Percentiles rank a stretch among this genome's conserved stretches.
phyloP scores from a whole-genome alignment of 78 protist genomes.

The Corallochytrium limacisporum region DNA sequence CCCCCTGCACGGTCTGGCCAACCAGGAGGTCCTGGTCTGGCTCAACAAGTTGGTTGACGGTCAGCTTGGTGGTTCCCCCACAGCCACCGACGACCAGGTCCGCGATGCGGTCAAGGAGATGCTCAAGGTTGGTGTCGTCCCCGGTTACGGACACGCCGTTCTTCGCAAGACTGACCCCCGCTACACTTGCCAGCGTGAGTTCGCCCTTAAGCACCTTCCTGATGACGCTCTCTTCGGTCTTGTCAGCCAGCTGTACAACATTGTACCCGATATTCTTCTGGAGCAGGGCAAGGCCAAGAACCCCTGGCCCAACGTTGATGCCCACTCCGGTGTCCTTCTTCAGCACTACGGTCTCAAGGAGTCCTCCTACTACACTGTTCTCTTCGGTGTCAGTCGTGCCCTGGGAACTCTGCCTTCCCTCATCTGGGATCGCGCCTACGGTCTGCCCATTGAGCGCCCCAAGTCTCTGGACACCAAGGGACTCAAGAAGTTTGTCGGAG shows the following conservation, averaged over 20 bases:
- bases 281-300: constrained; percentile 91
- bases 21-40: constrained; percentile 86
- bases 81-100: constrained; percentile 48
- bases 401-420: constrained; percentile 83
- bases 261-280: constrained; percentile 75
- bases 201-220: constrained; percentile 86
- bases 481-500: constrained; percentile 29
- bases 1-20: constrained; percentile 94
- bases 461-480: constrained; percentile 80
- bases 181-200: constrained; percentile 91
- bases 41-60: constrained; percentile 18
- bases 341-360: constrained; percentile 64
- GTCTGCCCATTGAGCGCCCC: constrained; percentile 90
- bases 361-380: constrained; percentile 82
- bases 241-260: constrained; percentile 42
- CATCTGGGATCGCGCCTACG: constrained; percentile 80
- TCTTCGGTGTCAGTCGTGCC: constrained; percentile 88
- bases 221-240: constrained; percentile 53
- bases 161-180: constrained; percentile 63
- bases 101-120: constrained; percentile 71
- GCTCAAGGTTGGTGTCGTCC: constrained; percentile 87
- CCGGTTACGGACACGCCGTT: constrained; percentile 97
- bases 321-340: constrained; percentile 89
- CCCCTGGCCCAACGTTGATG: constrained; percentile 92
- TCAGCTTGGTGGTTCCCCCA: constrained; percentile 31